Base-by-base conservation (phyloP, 2,329 filamentous ascomycete species). In the Pochonia chlamydosporia region DNA sequence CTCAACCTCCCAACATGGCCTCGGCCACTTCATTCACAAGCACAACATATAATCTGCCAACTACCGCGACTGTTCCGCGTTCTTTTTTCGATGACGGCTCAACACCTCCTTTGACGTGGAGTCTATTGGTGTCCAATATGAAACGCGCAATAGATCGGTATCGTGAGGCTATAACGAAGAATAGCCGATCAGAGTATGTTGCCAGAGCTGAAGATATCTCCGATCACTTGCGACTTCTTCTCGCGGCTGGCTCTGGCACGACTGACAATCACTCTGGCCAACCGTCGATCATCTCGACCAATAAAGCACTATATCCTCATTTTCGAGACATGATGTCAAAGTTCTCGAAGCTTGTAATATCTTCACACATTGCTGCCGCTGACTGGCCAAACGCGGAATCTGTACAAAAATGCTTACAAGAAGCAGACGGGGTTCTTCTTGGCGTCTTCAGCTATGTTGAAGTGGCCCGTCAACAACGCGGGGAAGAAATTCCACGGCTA, bases 311-410 rank as follows among this genome's bases (percentile, higher is more conserved):
- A 14, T 97, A 97, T 62, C 93, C 93, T 21, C 91, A 97, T 67
- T 99, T 99, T 69, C 79, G 93, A 46, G 93, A 97, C 63, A 97
- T 97, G 84, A 99, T 99, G 93, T 97, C 93, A 39, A 91, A 95
- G 59, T 99, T 99, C 65, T 97, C 93, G n/a, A 99, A 99, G 66
- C 76, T 99, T 9, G 93, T 99, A 39, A 84, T 99, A 42, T 99
- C 93, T 3, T 97, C 93, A 13, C 93, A 99, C 63, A 96, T 99
- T 63, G 93, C 93, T 33, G 90, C 92, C 5, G 89, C 92, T 28
- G 93, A 99, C 69, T 97, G 90, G 82, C 91, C 92, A 8, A 90
- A 92, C 46, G 84, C 89, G 14, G 93, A 99, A 66, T 95, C 92
- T 1, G 87, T 92, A 51, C 85, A 93, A 46, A 99, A 99, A 65